Evolutionary conservation across 2,329 filamentous ascomycete species (phyloP), one percentile per base, ranked within the genome.

Genomic region (Cordyceps javanica): DNA sequence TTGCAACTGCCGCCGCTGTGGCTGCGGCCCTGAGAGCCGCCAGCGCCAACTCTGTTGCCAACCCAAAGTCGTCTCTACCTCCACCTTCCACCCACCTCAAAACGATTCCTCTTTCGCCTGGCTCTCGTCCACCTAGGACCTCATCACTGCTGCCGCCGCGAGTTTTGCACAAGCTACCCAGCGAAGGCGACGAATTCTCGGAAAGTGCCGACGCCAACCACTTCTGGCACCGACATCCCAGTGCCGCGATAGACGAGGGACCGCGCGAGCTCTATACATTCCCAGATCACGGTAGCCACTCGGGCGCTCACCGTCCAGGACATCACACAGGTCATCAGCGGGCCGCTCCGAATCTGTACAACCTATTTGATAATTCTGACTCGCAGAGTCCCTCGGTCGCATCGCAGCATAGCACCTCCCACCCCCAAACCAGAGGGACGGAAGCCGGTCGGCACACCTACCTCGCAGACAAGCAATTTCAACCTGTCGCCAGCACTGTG

Each of bases 91-190:
- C 60, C 52, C 64, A 59, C 59, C 65, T 62, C 57, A 62, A 63
- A 42, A 62, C 67, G 59, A 63, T 66, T 62, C 65, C 68, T 59
- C 65, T 64, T 42, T 65, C 65, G 45, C 57, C 70, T 41, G 66
- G 67, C 19, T 59, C 68, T 49, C 71, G 70, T 44, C 70, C 72
- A 42, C 73, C 75, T 49, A 73, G 75, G 60, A 73, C 70, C 26
- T 77, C 75, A 32, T 77, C 76, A 45, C 69, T 78, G 55, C 67
- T 77, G n/a, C 73, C 74, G 36, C 55, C 55, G 21, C 46, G 46
- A 25, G 23, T 9, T 21, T 25, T 48, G 11, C 42, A 30, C 25
- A 28, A 25, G 32, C 28, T 32, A 5, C 32, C 28, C 26, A 16
- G 30, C 32, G 23, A 48, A 30, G 42, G 30, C 23, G 23, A 23